phyloP scores from a whole-genome alignment of 306 rosid species.

The Cicer bijugum region DNA sequence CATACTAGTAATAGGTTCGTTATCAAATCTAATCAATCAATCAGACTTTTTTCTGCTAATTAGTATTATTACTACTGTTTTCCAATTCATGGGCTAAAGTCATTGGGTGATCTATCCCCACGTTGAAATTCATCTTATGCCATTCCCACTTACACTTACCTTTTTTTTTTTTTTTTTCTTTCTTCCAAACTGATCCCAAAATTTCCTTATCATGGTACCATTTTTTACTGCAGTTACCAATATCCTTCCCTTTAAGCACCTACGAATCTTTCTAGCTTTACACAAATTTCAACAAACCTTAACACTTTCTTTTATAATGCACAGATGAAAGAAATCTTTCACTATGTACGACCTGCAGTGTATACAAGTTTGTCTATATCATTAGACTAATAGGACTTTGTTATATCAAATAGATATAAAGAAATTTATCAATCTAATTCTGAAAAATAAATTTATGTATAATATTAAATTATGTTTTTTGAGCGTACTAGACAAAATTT shows the following conservation, averaged over 20 bases:
- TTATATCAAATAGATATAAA: too few species aligned
- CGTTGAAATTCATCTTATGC: slow-evolving; percentile 22
- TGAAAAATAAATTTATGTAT: too few species aligned
- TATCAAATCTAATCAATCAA: slow-evolving; percentile 23
- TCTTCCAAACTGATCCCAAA: not conserved
- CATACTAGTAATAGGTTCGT: not conserved
- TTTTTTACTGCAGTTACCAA: not conserved
- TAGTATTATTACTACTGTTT: not conserved
- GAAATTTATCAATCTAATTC: too few species aligned
- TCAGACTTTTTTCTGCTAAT: not conserved
- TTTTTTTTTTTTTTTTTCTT: not conserved
- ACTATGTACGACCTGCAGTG: too few species aligned
- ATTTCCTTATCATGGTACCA: slow-evolving; percentile 33
- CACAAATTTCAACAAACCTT: not conserved
- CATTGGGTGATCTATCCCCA: not conserved
- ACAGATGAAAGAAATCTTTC: too few species aligned
- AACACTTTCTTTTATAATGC: not conserved
- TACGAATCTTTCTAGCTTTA: slow-evolving; percentile 23
- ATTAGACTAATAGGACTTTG: too few species aligned
- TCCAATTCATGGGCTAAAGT: not conserved
- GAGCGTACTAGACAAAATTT: too few species aligned
- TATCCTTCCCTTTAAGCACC: slow-evolving; percentile 2
- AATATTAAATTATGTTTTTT: too few species aligned
- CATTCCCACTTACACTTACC: slow-evolving; percentile 27
- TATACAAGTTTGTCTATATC: too few species aligned